These are phyloP conservation scores for Colletotrichum gigasporum DNA, from an alignment of 2,329 filamentous ascomycete species.

Conservation along the genomic window DNA sequence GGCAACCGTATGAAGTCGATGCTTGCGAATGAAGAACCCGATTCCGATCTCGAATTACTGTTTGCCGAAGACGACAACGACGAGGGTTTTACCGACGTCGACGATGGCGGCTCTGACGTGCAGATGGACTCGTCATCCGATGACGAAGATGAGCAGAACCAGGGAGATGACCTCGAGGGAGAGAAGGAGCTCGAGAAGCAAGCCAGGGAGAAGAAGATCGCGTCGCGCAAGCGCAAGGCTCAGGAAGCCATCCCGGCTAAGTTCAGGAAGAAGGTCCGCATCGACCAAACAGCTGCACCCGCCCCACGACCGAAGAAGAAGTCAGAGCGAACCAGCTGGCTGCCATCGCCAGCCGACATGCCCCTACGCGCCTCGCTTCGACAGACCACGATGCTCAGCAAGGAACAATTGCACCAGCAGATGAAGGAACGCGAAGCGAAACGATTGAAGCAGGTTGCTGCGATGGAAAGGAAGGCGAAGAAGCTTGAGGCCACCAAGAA, in stretches of 20 bases:
- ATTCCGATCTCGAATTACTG: conserved; percentile 75
- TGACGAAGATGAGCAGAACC: conserved; percentile 79
- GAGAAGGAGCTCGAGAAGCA: conserved; percentile 86
- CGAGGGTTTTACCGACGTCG: conserved; percentile 74
- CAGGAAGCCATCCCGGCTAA: conserved; percentile 77
- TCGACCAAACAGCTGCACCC: conserved; percentile 58
- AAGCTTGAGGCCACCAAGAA: conserved; percentile 79
- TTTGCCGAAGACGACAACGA: conserved; percentile 79
- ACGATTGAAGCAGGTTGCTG: conserved; percentile 74
- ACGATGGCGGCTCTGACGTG: conserved; percentile 76
- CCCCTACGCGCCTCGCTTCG: conserved; percentile 68
- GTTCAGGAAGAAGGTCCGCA: conserved; percentile 80
- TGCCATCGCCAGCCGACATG: conserved; percentile 62
- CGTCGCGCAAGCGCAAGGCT: conserved; percentile 81
- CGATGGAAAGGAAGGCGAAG: conserved; percentile 75
- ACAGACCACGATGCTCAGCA: conserved; percentile 66
- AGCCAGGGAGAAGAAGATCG: conserved; percentile 73
- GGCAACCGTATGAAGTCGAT: conserved; percentile 86
- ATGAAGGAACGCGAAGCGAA: conserved; percentile 78
- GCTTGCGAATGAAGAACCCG: conserved; percentile 77
- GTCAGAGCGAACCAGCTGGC: conserved; percentile 67
- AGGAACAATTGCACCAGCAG: conserved; percentile 73
- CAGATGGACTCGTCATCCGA: conserved; percentile 88
- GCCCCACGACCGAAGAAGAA: conserved; percentile 66
- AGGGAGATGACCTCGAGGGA: conserved; percentile 78